These are phyloP conservation scores for Ophiostoma himal-ulmi DNA, from an alignment of 2,329 filamentous ascomycete species.

Conservation along the genomic window DNA sequence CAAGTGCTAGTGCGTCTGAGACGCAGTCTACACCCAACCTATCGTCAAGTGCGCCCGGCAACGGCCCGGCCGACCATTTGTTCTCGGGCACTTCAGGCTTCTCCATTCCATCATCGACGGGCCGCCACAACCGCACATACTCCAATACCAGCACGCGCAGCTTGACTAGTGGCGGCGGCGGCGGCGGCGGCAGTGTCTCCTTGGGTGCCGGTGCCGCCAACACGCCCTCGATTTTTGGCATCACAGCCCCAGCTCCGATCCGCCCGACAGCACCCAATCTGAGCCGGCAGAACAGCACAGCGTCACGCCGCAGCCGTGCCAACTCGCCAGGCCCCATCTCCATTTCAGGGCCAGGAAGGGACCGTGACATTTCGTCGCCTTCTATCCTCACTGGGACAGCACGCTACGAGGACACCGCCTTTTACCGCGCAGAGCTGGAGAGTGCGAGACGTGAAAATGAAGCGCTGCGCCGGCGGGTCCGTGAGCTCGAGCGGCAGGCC, in stretches of 20 bases:
- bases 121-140: slow-evolving; percentile 51
- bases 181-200: neutral
- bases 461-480: slow-evolving; percentile 52
- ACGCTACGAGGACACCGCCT: slow-evolving; percentile 58
- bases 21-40: slow-evolving; percentile 32
- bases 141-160: slow-evolving; percentile 53
- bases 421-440: slow-evolving; percentile 56
- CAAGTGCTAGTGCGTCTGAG: slow-evolving; percentile 44
- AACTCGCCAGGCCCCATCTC: slow-evolving; percentile 41
- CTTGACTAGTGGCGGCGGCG: slow-evolving; percentile 32
- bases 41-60: slow-evolving; percentile 17
- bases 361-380: slow-evolving; percentile 41
- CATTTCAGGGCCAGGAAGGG: slow-evolving; percentile 30
- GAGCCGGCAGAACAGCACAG: slow-evolving; percentile 50
- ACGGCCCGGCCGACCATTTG: slow-evolving; percentile 41
- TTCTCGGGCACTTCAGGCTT: slow-evolving; percentile 54
- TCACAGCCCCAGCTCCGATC: slow-evolving; percentile 41
- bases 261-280: slow-evolving; percentile 35
- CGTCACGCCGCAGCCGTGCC: slow-evolving; percentile 48
- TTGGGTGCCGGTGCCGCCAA: slow-evolving; percentile 35
- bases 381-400: slow-evolving; percentile 51
- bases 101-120: slow-evolving; percentile 48
- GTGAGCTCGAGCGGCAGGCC: slow-evolving; percentile 51
- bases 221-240: slow-evolving; percentile 39
- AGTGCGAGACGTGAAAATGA: slow-evolving; percentile 60